Evolutionary conservation across 164 flowering plant genomes (phyloP).

Genomic region (Nymphaea colorata): DNA sequence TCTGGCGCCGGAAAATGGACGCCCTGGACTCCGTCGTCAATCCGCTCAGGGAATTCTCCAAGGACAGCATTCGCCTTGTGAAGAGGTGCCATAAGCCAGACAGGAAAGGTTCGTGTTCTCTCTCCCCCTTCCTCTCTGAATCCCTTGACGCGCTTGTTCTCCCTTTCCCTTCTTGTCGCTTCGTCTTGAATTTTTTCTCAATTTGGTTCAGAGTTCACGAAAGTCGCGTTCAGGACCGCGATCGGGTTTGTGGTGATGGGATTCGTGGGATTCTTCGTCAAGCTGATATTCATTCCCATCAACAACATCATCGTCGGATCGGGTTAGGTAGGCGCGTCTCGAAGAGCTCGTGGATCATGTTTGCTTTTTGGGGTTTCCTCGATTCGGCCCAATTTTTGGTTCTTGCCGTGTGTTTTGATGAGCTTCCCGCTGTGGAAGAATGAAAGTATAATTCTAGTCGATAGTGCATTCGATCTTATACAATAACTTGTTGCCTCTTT

Average conservation of each 20-base stretch:
- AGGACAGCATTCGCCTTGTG: slow-evolving; percentile 64
- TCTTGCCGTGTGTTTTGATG: no score
- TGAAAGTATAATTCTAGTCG: no score
- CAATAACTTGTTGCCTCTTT: no score
- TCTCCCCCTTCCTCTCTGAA: background rate
- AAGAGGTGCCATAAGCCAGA: slow-evolving; percentile 77
- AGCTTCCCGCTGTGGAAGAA: no score
- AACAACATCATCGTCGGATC: slow-evolving; percentile 62
- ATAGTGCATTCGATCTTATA: no score
- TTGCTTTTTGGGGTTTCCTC: no score
- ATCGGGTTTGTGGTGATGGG: slow-evolving; percentile 72
- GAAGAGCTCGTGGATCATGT: background rate
- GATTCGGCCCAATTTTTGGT: no score
- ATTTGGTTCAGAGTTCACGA: slow-evolving; percentile 37
- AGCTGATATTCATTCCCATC: slow-evolving; percentile 61
- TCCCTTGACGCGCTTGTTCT: background rate
- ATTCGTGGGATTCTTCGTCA: slow-evolving; percentile 60
- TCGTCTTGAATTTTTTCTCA: background rate
- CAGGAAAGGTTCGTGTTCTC: slow-evolving; percentile 35
- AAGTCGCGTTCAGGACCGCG: slow-evolving; percentile 56
- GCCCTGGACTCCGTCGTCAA: slow-evolving; percentile 52
- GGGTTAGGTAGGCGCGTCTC: slow-evolving; percentile 20
- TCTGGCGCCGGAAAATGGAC: slow-evolving; percentile 21
- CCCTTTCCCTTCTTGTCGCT: background rate
- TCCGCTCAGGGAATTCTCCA: slow-evolving; percentile 59